A percentile compares a stretch with the other conserved stretches of the same genome.
These are phyloP conservation scores for Mariannaea elegans DNA, from an alignment of 2,329 filamentous ascomycete genomes.

Conservation along the genomic window DNA sequence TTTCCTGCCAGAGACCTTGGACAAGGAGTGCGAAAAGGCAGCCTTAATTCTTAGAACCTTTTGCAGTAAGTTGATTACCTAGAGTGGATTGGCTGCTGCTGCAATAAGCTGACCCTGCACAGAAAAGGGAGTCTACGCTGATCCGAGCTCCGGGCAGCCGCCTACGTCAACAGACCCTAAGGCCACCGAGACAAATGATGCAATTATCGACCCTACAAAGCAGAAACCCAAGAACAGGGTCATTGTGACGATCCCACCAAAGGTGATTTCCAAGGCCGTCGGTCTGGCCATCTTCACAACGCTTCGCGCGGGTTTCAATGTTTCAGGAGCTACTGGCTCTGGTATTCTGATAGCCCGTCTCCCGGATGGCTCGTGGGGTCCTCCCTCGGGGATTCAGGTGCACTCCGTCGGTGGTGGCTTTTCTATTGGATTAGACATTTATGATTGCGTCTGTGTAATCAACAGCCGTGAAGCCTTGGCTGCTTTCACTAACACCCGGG, in stretches of 20 bases:
- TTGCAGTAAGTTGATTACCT: slow-evolving; percentile 70
- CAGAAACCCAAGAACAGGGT: slow-evolving; percentile 56
- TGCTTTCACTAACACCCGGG: slow-evolving; percentile 78
- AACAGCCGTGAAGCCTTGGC: slow-evolving; percentile 80
- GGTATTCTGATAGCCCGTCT: slow-evolving; percentile 71
- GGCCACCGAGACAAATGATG: slow-evolving; percentile 39
- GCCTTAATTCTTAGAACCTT: slow-evolving; percentile 85
- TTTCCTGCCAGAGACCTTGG: slow-evolving; percentile 85
- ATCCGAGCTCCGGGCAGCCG: slow-evolving; percentile 40
- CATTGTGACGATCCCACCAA: slow-evolving; percentile 62
- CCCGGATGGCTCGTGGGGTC: slow-evolving; percentile 76
- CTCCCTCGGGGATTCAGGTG: slow-evolving; percentile 83
- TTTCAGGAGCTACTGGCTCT: slow-evolving; percentile 73
- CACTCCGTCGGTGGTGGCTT: slow-evolving; percentile 84
- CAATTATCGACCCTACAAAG: slow-evolving; percentile 45
- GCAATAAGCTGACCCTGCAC: slow-evolving; percentile 10
- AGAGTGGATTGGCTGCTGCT: fast-evolving
- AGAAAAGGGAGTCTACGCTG: slow-evolving; percentile 64
- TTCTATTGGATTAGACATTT: slow-evolving; percentile 84
- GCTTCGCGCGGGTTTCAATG: slow-evolving; percentile 71
- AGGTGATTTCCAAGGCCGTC: slow-evolving; percentile 71
- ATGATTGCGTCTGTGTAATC: slow-evolving; percentile 88
- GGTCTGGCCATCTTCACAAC: slow-evolving; percentile 79
- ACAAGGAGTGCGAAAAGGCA: slow-evolving; percentile 92
- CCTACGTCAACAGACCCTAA: slow-evolving; percentile 45